phyloP scores from a whole-genome alignment of 768 basidiomycete genomes.

The Hypholoma sublateritium region DNA sequence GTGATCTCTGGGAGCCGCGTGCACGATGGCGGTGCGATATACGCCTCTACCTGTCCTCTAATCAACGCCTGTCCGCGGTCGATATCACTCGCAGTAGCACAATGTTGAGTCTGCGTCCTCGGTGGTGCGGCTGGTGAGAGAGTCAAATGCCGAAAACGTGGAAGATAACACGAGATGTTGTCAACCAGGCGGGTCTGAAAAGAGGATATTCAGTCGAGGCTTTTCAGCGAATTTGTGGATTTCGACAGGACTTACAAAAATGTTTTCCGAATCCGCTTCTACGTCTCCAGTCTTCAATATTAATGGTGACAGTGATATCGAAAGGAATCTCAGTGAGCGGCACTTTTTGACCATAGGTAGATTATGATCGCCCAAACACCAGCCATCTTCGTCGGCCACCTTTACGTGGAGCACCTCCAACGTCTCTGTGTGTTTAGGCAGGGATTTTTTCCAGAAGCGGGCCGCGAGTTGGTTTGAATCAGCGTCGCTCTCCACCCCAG shows the following conservation, averaged over 20 bases:
- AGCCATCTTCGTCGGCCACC: neutral
- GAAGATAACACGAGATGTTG: slow-evolving; percentile 1
- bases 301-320: neutral
- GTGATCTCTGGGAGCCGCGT: neutral
- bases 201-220: neutral
- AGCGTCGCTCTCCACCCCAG: neutral
- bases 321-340: neutral
- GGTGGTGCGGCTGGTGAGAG: neutral
- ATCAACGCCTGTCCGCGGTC: neutral
- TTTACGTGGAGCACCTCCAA: neutral
- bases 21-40: slow-evolving; percentile 3
- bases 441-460: slow-evolving; percentile 3
- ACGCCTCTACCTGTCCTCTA: neutral
- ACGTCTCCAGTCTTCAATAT: too few relatives aligned
- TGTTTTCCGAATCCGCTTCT: neutral
- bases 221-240: neutral
- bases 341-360: neutral
- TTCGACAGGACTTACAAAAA: neutral
- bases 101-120: too few relatives aligned
- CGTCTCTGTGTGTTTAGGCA: neutral
- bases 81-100: neutral
- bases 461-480: neutral
- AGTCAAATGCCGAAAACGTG: neutral
- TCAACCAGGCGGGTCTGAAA: neutral
- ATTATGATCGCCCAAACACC: neutral